Evolutionary conservation across 139 green algal genomes (phyloP).

Genomic region (Haematococcus lacustris): DNA sequence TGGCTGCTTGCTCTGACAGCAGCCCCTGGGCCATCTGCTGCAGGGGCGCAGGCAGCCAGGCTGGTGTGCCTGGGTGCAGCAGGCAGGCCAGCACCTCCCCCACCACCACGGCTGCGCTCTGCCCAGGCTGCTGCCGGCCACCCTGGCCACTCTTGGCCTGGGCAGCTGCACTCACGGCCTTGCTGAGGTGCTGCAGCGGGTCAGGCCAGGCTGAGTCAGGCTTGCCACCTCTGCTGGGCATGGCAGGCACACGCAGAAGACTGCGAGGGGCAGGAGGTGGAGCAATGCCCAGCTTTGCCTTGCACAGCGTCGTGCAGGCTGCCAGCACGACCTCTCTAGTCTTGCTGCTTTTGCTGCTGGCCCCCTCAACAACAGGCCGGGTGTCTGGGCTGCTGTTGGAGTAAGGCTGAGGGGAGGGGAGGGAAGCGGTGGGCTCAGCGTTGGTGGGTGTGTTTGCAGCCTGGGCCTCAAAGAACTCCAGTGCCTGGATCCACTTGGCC

Average conservation of each 20-base stretch:
- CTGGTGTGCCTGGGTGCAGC: slow-evolving; percentile 26
- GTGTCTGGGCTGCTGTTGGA: no score
- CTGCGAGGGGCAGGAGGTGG: background rate
- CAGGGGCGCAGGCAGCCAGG: slow-evolving; percentile 3
- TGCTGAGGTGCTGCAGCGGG: slow-evolving; percentile 12
- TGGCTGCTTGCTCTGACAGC: background rate
- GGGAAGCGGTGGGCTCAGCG: no score
- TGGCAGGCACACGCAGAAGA: no score
- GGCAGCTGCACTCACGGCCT: background rate
- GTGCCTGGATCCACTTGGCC: slow-evolving; percentile 21
- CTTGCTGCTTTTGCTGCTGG: background rate
- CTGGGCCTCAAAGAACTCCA: slow-evolving; percentile 17
- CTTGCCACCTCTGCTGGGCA: no score
- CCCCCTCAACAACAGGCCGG: no score
- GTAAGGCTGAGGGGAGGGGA: no score
- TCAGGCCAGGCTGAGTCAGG: background rate
- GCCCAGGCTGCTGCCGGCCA: background rate
- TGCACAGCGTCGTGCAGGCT: background rate
- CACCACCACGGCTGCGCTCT: background rate
- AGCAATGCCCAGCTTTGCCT: background rate
- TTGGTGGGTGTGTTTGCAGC: no score
- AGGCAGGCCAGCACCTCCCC: slow-evolving; percentile 24
- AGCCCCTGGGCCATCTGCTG: background rate
- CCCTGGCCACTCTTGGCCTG: background rate
- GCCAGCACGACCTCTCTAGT: background rate